Conservation (phyloP, 2,329 filamentous ascomycete genomes). For the Colletotrichum cordylinicola region DNA sequence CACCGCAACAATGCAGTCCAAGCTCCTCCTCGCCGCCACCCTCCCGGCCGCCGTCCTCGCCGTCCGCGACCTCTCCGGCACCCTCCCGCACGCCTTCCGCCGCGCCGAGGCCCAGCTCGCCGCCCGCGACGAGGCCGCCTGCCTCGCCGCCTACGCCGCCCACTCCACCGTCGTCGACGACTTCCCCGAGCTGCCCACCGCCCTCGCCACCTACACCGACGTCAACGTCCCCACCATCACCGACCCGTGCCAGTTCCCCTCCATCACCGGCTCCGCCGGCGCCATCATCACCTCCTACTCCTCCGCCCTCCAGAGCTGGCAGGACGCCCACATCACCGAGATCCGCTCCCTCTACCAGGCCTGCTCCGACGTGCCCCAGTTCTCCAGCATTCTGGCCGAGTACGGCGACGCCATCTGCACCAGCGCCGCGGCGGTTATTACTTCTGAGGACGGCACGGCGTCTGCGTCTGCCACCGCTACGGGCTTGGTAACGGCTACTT, state of each 20-base stretch:
- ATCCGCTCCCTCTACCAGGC: slow-evolving; percentile 26
- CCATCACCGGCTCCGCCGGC: slow-evolving; percentile 29
- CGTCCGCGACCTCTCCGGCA: slow-evolving; percentile 5
- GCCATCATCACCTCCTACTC: slow-evolving; percentile 28
- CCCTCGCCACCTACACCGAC: slow-evolving; percentile 26
- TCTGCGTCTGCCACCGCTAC: neutral
- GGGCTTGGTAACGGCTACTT: neutral
- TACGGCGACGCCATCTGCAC: neutral
- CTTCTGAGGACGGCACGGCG: neutral
- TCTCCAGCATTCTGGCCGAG: neutral
- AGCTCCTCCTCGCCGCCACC: slow-evolving; percentile 3
- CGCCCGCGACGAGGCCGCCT: slow-evolving; percentile 5
- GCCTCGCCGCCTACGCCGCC: slow-evolving; percentile 13
- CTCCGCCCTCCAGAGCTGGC: slow-evolving; percentile 28
- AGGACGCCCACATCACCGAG: slow-evolving; percentile 23
- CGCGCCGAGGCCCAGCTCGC: slow-evolving; percentile 3
- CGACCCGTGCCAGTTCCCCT: slow-evolving; percentile 29
- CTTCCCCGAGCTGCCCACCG: slow-evolving; percentile 24
- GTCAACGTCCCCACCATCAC: slow-evolving; percentile 18
- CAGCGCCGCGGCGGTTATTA: neutral
- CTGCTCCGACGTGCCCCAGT: slow-evolving; percentile 31
- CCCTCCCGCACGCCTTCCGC: neutral
- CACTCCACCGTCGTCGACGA: slow-evolving; percentile 20
- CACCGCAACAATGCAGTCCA: slow-evolving; percentile 8
- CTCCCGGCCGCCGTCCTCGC: slow-evolving; percentile 1